Evolutionary conservation across 192 early-diverging fungal genomes (phyloP), one percentile per base, ranked within the genome.

Genomic region (Spinellus fusiger): DNA sequence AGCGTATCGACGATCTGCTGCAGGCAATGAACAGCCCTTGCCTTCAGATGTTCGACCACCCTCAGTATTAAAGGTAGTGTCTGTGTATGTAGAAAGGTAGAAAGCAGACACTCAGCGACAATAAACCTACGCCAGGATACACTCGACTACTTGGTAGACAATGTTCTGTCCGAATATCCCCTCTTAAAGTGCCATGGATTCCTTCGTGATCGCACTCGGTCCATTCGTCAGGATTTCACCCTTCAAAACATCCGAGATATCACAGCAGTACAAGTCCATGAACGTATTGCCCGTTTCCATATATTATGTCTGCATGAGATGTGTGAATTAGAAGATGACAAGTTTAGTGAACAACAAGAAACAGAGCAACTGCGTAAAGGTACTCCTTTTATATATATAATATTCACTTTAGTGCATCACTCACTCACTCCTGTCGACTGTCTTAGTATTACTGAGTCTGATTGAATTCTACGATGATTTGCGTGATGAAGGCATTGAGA

Each of bases 21-120:
- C 94, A 5, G 94, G 93, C 28, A 86, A 82, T 59, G 88, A 89
- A 20, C 86, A 91, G 53, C 84, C 90, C 3, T 69, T 97, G 27
- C 94, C 93, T 0, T 89, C 85, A 55, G 94, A 97, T 71, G 86
- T 97, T 34, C 87, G 93, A 13, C 89, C 94, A 51, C 84, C 92
- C 0, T 58, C 70, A 6, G 82, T 89, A 13, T 70, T 96, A 29
- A 54, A 81, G 27, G 86, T 89, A 68, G n/a, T n/a, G n/a, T n/a
- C n/a, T n/a, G n/a, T 59, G 65, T 78, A 10, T 29, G 22, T 1
- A 9, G 4, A 9, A 44, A 44, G 4, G 15, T 10, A 44, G 40
- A 44, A 44, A 44, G 18, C n/a, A 44, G 10, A 44, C 4, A 44
- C 13, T 12, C 13, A 18, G 3, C 13, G 40, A 12, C 10, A 2